Evolutionary conservation across 129 eudicot species (phyloP), one percentile per base, ranked within the genome.

Genomic region (Flaveria sonorensis): DNA sequence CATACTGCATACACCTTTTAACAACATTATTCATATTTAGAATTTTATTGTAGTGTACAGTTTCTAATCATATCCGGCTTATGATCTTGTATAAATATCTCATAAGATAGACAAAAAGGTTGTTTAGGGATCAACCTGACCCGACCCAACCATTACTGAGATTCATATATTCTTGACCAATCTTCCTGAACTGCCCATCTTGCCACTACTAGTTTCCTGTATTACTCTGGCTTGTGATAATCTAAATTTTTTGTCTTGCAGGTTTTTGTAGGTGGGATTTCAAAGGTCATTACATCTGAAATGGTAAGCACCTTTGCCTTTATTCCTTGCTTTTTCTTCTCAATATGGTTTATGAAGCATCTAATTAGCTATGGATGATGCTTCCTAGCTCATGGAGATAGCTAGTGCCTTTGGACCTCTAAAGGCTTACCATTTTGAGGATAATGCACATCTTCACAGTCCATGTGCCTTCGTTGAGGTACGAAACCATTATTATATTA

Each of bases 401-500:
- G 96, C 88, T 24, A 73, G 87, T 79, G 89, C 84, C 39, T 95
- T 95, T 89, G 99, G 99, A 76, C 86, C 86, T 80, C 79, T 95
- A 82, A 92, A 83, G 87, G 96, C 97, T 36, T 95, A 63, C 82
- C 97, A 77, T 61, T 95, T 84, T 74, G 88, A 86, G 46, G 61
- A 46, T 73, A 86, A 81, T 69, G 73, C 80, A 79, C 80, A 85
- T 78, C 77, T 75, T 51, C 82, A 82, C 45, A 85, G 77, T 73
- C 86, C 86, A 71, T 86, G 85, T 83, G 99, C 95, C 26, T 95
- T 91, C 72, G 79, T 95, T 62, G 99, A 95, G 99, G 99, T 95
- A 87, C 63, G 11, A 14, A 50, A 36, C 19, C 28, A 15, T 16
- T 43, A 30, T 43, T 48, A 16, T 40, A 13, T 59, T 48, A 39